These are phyloP conservation scores for Xerocomellus amylosporus DNA, from an alignment of 768 basidiomycete genomes.

Conservation along the genomic window DNA sequence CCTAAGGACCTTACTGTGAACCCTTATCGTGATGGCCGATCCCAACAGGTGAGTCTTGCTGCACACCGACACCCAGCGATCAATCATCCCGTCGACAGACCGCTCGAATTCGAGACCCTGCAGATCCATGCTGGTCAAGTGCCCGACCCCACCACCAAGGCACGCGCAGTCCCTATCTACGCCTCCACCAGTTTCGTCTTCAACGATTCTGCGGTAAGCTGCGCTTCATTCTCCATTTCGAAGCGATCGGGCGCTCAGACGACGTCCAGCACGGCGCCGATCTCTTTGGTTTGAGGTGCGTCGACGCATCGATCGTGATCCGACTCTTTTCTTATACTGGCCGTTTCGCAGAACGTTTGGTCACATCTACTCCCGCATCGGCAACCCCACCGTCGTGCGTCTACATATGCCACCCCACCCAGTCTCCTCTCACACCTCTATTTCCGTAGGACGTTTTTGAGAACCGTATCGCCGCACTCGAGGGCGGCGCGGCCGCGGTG, in stretches of 20 bases:
- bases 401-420: not conserved
- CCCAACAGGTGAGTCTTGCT: slow-evolving; percentile 18
- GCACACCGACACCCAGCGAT: not conserved
- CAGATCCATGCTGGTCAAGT: slow-evolving; percentile 62
- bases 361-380: slow-evolving; percentile 54
- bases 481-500: slow-evolving; percentile 60
- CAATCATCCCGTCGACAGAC: slow-evolving; percentile 13
- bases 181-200: slow-evolving; percentile 55
- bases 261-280: slow-evolving; percentile 49
- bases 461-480: slow-evolving; percentile 60
- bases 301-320: not conserved
- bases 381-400: slow-evolving; percentile 56
- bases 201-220: slow-evolving; percentile 47
- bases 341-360: slow-evolving; percentile 36
- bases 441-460: slow-evolving; percentile 56
- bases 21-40: slow-evolving; percentile 20
- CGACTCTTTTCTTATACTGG: not conserved
- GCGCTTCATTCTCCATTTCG: not conserved
- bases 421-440: not conserved
- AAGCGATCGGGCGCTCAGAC: slow-evolving; percentile 1
- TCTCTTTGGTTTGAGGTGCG: slow-evolving; percentile 46
- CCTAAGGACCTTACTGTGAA: too few species aligned
- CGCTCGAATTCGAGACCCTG: slow-evolving; percentile 58
- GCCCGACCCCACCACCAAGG: slow-evolving; percentile 51
- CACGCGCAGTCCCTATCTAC: slow-evolving; percentile 65